Evolutionary conservation across 495 filamentous ascomycete genomes (phyloP), one percentile per base, ranked within the genome.

Genomic region (Cladorrhinum samala): DNA sequence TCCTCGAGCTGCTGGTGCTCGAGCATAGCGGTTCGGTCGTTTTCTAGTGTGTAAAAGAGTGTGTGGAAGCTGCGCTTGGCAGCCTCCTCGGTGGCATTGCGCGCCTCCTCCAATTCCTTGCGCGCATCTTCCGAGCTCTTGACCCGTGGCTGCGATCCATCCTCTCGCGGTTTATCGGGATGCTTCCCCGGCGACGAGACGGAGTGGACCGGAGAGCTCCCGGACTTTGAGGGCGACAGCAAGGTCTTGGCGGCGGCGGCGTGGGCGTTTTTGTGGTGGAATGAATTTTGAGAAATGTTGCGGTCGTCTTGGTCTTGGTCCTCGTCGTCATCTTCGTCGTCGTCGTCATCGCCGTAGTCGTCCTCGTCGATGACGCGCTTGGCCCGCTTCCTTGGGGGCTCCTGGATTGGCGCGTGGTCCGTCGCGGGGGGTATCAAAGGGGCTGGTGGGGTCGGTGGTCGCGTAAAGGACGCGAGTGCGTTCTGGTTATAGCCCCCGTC

Each of bases 1-100:
- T 97, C 93, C 56, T 97, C 94, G 40, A 99, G 79, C 65, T 90
- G 89, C 69, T 96, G 89, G 68, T 99, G 94, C 66, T 99, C 93
- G 55, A 96, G 68, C 94, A 97, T 96, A 38, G 93, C 91, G 63
- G 91, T 88, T 23, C 87, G 81, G 67, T 99, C 93, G 65, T 89
- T 91, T 67, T 99, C 93, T 24, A 96, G 73, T 2, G 94, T 96
- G 67, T 96, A 93, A 68, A 96, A 94, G 39, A 93, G 67, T 2
- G 89, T 94, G 65, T 94, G 82, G 66, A 95, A 96, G 71, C 87
- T 93, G 53, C 83, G 77, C 73, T 86, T 90, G 19, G 87, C 93
- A 43, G 88, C 86, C 60, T 95, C 89, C 65, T 96, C 91, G 16
- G 88, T 90, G 19, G 87, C 91, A 64, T 87, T 96, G 68, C 92